Percentiles rank a stretch among this genome's conserved stretches.
Conservation (phyloP, 2,329 filamentous ascomycete genomes). For the Thelonectria discophora region DNA sequence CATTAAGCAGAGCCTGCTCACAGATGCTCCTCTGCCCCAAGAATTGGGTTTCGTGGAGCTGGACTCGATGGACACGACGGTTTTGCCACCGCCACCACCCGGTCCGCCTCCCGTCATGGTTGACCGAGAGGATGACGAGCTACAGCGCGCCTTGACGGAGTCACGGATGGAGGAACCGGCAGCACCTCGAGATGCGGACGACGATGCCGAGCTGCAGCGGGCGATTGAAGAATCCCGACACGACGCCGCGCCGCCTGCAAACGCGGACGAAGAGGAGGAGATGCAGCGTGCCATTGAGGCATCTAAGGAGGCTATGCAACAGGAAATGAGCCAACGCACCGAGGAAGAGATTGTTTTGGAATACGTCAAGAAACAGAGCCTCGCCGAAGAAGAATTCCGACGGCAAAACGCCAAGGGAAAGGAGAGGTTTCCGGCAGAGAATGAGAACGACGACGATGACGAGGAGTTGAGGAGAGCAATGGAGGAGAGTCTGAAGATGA, state of each 20-base stretch:
- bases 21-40: conserved; percentile 30
- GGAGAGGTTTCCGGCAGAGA: conserved; percentile 42
- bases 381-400: conserved; percentile 70
- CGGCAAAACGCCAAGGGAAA: conserved; percentile 47
- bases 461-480: conserved; percentile 65
- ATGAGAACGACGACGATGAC: conserved; percentile 62
- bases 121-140: conserved; percentile 48
- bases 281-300: conserved; percentile 53
- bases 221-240: conserved; percentile 54
- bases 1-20: conserved; percentile 59
- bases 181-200: conserved; percentile 45
- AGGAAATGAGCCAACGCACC: conserved; percentile 54
- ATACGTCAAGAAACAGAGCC: conserved; percentile 78
- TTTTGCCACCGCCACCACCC: not conserved
- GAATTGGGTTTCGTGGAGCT: conserved; percentile 32
- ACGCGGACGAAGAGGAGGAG: conserved; percentile 46
- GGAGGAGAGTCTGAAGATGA: conserved; percentile 62
- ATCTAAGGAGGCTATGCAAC: conserved; percentile 51
- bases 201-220: conserved; percentile 45
- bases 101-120: not conserved
- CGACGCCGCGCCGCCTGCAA: conserved; percentile 35
- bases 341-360: conserved; percentile 79
- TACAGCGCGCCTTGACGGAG: conserved; percentile 53
- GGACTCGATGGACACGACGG: conserved; percentile 15
- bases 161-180: conserved; percentile 46